These are phyloP conservation scores for Ganoderma meredithae DNA, from an alignment of 1,284 basidiomycete species.

Conservation along the genomic window DNA sequence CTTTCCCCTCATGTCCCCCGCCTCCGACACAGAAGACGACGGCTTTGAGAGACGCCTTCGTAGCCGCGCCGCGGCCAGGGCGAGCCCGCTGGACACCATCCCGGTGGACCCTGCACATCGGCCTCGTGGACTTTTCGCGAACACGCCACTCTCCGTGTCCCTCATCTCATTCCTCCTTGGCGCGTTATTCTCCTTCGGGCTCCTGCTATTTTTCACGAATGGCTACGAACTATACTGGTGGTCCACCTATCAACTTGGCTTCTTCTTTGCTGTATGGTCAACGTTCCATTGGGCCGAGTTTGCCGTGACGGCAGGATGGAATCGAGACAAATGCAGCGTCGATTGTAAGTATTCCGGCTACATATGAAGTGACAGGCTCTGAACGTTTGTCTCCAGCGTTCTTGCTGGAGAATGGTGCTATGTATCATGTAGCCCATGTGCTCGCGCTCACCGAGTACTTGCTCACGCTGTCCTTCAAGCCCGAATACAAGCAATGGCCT, in stretches of 20 bases:
- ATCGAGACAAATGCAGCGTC: slow-evolving; percentile 89
- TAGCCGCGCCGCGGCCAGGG: slow-evolving; percentile 46
- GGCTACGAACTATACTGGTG: slow-evolving; percentile 62
- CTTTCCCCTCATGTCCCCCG: slow-evolving; percentile 24
- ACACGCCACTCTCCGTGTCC: slow-evolving; percentile 80
- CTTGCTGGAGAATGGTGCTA: slow-evolving; percentile 88
- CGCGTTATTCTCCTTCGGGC: slow-evolving; percentile 61
- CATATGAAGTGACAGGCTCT: no score
- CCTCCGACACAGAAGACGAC: slow-evolving; percentile 35
- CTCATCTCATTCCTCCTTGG: slow-evolving; percentile 83
- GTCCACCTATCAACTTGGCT: slow-evolving; percentile 79
- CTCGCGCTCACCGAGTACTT: slow-evolving; percentile 86
- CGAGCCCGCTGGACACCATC: slow-evolving; percentile 60
- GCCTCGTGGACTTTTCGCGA: slow-evolving; percentile 75
- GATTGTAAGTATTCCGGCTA: slow-evolving; percentile 76
- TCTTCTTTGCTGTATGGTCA: slow-evolving; percentile 84
- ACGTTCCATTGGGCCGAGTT: slow-evolving; percentile 96
- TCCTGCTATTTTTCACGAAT: slow-evolving; percentile 54
- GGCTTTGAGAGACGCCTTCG: slow-evolving; percentile 56
- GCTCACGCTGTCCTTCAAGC: slow-evolving; percentile 71
- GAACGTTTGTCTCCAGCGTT: slow-evolving; percentile 68
- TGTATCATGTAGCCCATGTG: slow-evolving; percentile 89
- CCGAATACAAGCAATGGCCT: slow-evolving; percentile 60
- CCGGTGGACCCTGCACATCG: slow-evolving; percentile 47
- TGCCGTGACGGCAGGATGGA: slow-evolving; percentile 95